phyloP scores from a whole-genome alignment of 2,329 filamentous ascomycete species.

The Fusarium sp. region DNA sequence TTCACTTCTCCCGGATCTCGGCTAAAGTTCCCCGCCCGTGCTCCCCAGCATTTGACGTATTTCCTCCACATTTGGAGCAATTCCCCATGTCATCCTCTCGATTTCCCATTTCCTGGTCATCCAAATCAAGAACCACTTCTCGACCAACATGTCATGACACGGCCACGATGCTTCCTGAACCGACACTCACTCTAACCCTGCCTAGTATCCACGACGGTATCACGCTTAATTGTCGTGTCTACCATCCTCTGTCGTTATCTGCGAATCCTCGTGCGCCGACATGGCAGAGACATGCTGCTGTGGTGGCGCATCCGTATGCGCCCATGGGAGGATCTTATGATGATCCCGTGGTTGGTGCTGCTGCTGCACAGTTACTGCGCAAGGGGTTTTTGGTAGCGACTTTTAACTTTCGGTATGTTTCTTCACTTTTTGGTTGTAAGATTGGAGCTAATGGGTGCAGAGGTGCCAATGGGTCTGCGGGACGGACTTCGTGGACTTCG shows the following conservation, averaged over 20 bases:
- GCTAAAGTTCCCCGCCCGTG: conserved; percentile 34
- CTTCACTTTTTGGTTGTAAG: too few species aligned
- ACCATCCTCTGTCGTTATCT: conserved; percentile 73
- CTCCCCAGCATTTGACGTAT: conserved; percentile 37
- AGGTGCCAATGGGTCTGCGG: conserved; percentile 81
- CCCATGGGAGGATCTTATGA: conserved; percentile 89
- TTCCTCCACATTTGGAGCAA: conserved; percentile 5
- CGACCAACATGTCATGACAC: conserved; percentile 41
- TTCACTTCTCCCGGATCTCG: conserved; percentile 26
- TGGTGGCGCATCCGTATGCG: conserved; percentile 93
- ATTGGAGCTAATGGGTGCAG: conserved; percentile 61
- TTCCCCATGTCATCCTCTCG: conserved; percentile 16
- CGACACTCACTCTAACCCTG: conserved; percentile 78
- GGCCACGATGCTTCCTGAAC: conserved; percentile 67
- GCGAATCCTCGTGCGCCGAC: conserved; percentile 51
- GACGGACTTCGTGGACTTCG: conserved; percentile 89
- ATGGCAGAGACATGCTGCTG: conserved; percentile 67
- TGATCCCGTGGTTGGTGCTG: conserved; percentile 81
- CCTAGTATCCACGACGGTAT: conserved; percentile 87
- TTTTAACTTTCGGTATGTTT: conserved; percentile 87
- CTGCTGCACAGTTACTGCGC: conserved; percentile 75
- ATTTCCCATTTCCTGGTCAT: conserved; percentile 11
- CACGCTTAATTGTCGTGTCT: conserved; percentile 84
- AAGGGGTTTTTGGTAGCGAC: conserved; percentile 84
- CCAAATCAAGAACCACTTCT: neutral